phyloP scores from a whole-genome alignment of 345 rosid genomes.

The Eucalyptus cloeziana region DNA sequence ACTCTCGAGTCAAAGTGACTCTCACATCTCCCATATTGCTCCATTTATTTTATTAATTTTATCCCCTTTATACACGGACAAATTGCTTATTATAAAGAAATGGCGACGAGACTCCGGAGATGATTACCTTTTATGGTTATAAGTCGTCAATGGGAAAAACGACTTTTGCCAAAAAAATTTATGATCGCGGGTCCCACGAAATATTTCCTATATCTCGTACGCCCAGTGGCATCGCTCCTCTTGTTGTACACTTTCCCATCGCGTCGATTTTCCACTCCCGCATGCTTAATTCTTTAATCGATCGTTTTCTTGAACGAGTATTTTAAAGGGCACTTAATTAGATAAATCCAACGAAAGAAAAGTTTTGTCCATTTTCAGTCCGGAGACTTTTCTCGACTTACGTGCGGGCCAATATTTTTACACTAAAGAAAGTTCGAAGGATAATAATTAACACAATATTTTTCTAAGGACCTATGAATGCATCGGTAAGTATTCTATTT shows the following conservation, averaged over 20 bases:
- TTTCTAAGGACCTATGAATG: not conserved
- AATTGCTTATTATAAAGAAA: not conserved
- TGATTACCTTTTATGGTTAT: not conserved
- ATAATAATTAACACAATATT: not conserved
- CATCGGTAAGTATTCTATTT: no score
- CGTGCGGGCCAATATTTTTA: not conserved
- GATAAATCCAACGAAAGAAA: not conserved
- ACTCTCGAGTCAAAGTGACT: not conserved
- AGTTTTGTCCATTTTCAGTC: not conserved
- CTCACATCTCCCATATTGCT: not conserved
- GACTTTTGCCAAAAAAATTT: not conserved
- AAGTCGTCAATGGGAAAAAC: not conserved
- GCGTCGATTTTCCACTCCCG: not conserved
- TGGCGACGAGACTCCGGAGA: not conserved
- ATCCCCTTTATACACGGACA: not conserved
- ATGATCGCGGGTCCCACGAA: not conserved
- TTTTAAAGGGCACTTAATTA: not conserved
- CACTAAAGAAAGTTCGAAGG: not conserved
- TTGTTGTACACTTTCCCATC: not conserved
- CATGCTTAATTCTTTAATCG: not conserved
- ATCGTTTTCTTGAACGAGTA: not conserved
- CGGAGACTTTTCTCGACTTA: not conserved
- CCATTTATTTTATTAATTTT: not conserved
- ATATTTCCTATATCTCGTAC: not conserved
- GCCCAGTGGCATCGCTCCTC: not conserved